Evolutionary conservation across 2,329 filamentous ascomycete genomes (phyloP).

Genomic region (Paraphaeosphaeria sporulosa): DNA sequence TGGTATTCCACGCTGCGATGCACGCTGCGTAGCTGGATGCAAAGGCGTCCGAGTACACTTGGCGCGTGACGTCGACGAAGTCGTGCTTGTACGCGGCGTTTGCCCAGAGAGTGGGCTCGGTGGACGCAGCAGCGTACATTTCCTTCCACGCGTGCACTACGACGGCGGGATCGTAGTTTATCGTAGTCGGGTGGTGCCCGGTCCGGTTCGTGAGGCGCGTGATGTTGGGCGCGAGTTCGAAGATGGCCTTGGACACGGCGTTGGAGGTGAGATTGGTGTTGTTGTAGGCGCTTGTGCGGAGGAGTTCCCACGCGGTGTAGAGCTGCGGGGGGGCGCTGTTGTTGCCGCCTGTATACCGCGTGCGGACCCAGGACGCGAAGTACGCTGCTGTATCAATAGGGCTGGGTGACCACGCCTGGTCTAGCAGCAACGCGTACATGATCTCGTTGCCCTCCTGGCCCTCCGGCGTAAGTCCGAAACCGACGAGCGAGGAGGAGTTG

Average conservation of each 20-base stretch:
- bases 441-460: constrained; percentile 63
- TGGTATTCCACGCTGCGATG: constrained; percentile 39
- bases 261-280: constrained; percentile 55
- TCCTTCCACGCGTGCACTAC: constrained; percentile 52
- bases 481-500: constrained; percentile 54
- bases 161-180: constrained; percentile 52
- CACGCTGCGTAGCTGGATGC: constrained; percentile 50
- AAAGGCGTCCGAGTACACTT: constrained; percentile 59
- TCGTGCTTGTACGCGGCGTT: constrained; percentile 57
- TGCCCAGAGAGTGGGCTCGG: constrained; percentile 47
- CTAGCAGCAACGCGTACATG: constrained; percentile 59
- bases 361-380: constrained; percentile 56
- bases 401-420: constrained; percentile 58
- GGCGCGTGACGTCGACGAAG: constrained; percentile 58
- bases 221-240: constrained; percentile 55
- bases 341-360: constrained; percentile 48
- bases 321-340: constrained; percentile 33
- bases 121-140: constrained; percentile 48
- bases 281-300: constrained; percentile 58
- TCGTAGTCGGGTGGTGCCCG: constrained; percentile 52
- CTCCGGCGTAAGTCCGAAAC: constrained; percentile 59
- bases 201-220: constrained; percentile 51
- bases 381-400: constrained; percentile 56
- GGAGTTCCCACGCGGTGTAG: constrained; percentile 57
- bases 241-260: constrained; percentile 56